Evolutionary conservation across 345 rosid species (phyloP).

Genomic region (Eucalyptus regnans): DNA sequence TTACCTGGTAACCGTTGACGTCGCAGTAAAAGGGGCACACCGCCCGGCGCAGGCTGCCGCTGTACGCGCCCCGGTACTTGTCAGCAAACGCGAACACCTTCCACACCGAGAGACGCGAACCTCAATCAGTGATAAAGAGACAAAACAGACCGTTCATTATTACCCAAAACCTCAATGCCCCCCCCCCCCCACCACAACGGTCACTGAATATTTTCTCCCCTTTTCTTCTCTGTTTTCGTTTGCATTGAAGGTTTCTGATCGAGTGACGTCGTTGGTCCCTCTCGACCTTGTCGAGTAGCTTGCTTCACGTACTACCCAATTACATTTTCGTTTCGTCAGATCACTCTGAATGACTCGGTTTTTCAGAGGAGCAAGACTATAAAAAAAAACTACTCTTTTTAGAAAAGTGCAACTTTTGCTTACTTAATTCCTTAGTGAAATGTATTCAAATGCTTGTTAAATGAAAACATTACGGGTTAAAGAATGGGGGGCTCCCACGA

Average conservation of each 20-base stretch:
- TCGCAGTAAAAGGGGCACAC: conserved; percentile 98
- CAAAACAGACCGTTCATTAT: background rate
- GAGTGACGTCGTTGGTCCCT: background rate
- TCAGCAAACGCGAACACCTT: conserved; percentile 93
- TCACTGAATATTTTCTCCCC: background rate
- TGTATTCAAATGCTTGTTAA: background rate
- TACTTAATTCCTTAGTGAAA: background rate
- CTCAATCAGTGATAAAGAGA: background rate
- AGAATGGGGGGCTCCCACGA: background rate
- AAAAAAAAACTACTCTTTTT: background rate
- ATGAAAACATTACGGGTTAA: background rate
- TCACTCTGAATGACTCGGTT: background rate
- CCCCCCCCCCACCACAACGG: background rate
- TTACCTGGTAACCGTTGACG: conserved; percentile 86
- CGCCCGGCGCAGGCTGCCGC: conserved; percentile 48
- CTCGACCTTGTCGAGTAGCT: background rate
- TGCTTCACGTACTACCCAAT: background rate
- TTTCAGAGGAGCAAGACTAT: background rate
- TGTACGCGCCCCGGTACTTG: conserved; percentile 81
- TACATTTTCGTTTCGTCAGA: background rate
- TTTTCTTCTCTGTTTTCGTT: background rate
- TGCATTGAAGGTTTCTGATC: background rate
- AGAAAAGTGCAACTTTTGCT: background rate
- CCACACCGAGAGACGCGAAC: background rate
- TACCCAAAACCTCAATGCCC: too few species aligned